These are phyloP conservation scores for Vanrija sp. DNA, from an alignment of 1,284 basidiomycete species.

Conservation along the genomic window DNA sequence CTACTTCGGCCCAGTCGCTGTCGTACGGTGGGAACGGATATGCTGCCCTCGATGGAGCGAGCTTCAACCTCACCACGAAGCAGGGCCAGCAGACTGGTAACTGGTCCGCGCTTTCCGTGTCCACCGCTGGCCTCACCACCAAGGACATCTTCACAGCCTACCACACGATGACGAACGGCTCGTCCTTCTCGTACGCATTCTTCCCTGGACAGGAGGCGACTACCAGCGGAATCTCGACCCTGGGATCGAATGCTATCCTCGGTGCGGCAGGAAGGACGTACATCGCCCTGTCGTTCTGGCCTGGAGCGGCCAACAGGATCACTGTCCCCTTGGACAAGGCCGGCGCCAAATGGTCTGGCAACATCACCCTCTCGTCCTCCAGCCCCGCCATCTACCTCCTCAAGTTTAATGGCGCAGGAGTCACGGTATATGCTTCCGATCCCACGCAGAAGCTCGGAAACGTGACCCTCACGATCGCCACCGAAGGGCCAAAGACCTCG, in stretches of 20 bases:
- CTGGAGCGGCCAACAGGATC: background rate
- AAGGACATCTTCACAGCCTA: conserved; percentile 62
- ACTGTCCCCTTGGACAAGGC: conserved; percentile 15
- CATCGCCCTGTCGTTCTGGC: conserved; percentile 20
- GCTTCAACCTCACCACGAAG: conserved; percentile 49
- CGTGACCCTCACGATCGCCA: no score
- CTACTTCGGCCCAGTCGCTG: conserved; percentile 16
- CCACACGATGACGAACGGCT: conserved; percentile 31
- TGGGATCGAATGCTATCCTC: conserved; percentile 1
- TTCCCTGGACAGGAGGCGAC: conserved; percentile 49
- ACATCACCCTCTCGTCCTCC: conserved; percentile 1
- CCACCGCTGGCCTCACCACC: conserved; percentile 54
- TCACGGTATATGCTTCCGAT: no score
- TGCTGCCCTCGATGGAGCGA: conserved; percentile 17
- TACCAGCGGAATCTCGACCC: background rate
- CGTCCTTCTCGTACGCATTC: conserved; percentile 53
- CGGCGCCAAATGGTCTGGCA: conserved; percentile 12
- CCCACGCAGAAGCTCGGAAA: no score
- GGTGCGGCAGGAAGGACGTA: conserved; percentile 11
- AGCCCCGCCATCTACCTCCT: no score
- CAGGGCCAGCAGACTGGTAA: conserved; percentile 55
- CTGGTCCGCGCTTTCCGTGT: conserved; percentile 63
- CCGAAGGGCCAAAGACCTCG: no score
- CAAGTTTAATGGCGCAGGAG: no score
- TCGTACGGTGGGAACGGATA: conserved; percentile 28